A percentile compares a stretch with the other conserved stretches of the same genome.
Evolutionary conservation across 1,284 basidiomycete species (phyloP).

Genomic region (Ganoderma leucocontextum): DNA sequence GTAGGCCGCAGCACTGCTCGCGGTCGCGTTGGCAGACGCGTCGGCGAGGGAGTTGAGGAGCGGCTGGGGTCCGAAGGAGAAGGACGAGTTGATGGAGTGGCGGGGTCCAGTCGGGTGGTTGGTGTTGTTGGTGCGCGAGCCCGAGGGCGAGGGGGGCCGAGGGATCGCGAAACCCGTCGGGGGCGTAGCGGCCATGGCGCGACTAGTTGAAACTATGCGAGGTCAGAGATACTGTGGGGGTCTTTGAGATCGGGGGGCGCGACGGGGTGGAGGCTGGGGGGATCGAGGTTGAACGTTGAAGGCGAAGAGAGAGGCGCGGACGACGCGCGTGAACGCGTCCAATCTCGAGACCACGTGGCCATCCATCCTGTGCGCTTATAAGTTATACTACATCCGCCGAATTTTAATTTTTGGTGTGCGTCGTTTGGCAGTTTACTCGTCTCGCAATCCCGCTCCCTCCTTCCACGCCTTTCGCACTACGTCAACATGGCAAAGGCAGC

Average conservation of each 20-base stretch:
- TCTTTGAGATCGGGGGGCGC: background rate
- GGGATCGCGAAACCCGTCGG: slow-evolving; percentile 47
- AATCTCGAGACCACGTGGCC: slow-evolving; percentile 28
- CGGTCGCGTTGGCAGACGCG: slow-evolving; percentile 47
- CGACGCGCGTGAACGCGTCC: slow-evolving; percentile 29
- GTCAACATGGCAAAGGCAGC: slow-evolving; percentile 30
- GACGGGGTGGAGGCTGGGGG: slow-evolving; percentile 8
- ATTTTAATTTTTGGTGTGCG: slow-evolving; percentile 27
- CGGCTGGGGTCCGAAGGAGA: slow-evolving; percentile 81
- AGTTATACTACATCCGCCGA: slow-evolving; percentile 11
- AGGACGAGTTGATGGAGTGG: slow-evolving; percentile 78
- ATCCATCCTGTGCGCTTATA: slow-evolving; percentile 21
- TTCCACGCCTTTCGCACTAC: background rate
- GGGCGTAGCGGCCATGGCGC: slow-evolving; percentile 43
- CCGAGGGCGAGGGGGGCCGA: slow-evolving; percentile 50
- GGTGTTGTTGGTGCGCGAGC: slow-evolving; percentile 46
- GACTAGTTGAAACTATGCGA: background rate
- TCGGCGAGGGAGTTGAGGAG: slow-evolving; percentile 73
- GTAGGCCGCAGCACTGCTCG: slow-evolving; percentile 60
- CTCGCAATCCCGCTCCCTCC: background rate
- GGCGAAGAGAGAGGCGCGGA: slow-evolving; percentile 14
- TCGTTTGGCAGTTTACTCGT: background rate
- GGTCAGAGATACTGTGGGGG: background rate
- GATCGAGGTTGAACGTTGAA: slow-evolving; percentile 10
- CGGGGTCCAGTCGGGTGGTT: slow-evolving; percentile 41